A percentile compares a stretch with the other conserved stretches of the same genome.
Conservation (phyloP, 169 alveolate species). For the Plasmodium inui region DNA sequence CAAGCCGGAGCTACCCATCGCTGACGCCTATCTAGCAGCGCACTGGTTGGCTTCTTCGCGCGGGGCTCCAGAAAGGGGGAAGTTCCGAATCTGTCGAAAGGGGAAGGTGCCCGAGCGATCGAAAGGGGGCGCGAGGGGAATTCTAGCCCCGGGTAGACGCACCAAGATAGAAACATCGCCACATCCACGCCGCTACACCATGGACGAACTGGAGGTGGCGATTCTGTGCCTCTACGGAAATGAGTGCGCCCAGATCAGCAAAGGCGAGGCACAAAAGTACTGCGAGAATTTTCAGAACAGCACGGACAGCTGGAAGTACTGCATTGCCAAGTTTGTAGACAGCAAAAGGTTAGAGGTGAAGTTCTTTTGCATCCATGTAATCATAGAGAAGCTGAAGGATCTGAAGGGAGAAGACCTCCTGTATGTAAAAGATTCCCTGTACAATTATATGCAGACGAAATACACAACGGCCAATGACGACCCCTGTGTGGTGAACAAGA, state of each 20-base stretch:
- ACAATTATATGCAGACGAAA: conserved; percentile 37
- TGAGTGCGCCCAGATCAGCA: conserved; percentile 25
- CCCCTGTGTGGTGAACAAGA: conserved; percentile 63
- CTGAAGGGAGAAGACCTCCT: conserved; percentile 58
- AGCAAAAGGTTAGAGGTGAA: conserved; percentile 52
- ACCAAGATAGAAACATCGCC: neutral
- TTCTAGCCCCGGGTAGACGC: neutral
- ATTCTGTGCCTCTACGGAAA: conserved; percentile 70
- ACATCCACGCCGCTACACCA: neutral
- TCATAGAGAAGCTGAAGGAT: conserved; percentile 13
- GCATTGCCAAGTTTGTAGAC: conserved; percentile 26
- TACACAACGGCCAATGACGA: conserved; percentile 63
- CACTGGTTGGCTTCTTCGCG: neutral
- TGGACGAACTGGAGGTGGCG: conserved; percentile 74
- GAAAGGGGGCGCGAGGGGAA: neutral
- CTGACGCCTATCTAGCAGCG: neutral
- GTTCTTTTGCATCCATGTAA: conserved; percentile 62
- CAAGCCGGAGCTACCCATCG: neutral
- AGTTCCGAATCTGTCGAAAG: no score
- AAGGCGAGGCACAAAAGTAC: conserved; percentile 57
- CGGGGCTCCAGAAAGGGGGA: neutral
- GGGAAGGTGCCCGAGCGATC: neutral
- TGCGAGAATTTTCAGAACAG: conserved; percentile 58
- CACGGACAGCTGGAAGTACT: conserved; percentile 65
- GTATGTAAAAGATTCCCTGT: conserved; percentile 24